Percentiles rank a stretch among this genome's conserved stretches.
Evolutionary conservation across 2,329 filamentous ascomycete genomes (phyloP).

Genomic region (Nigrospora osmanthi): DNA sequence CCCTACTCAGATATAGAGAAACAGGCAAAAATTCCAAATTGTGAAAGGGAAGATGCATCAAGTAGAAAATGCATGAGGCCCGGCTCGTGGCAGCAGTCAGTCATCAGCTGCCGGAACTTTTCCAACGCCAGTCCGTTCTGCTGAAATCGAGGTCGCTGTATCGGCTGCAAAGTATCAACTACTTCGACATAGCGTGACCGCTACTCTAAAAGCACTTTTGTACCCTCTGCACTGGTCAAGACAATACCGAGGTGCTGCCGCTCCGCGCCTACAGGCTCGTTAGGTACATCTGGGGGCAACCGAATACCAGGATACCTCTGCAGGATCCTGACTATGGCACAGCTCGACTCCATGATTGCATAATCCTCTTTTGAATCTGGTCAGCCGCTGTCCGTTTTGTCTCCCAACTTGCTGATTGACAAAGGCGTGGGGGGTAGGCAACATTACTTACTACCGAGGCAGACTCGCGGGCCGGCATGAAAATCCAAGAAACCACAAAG

Average conservation of each 20-base stretch:
- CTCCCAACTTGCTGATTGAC: not conserved
- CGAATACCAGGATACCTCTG: constrained; percentile 12
- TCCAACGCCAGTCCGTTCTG: no score
- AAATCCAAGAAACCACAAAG: constrained; percentile 9
- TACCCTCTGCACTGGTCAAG: constrained; percentile 5
- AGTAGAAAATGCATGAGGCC: no score
- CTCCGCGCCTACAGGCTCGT: constrained; percentile 14
- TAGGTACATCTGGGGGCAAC: constrained; percentile 7
- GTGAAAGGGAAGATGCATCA: no score
- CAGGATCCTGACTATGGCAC: constrained; percentile 10
- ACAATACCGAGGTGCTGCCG: constrained; percentile 11
- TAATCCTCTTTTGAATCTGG: constrained; percentile 12
- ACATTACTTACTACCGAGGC: constrained; percentile 8
- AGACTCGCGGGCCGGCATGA: constrained; percentile 8
- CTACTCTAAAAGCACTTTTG: constrained; percentile 1
- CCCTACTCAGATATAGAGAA: no score
- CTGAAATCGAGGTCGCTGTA: no score
- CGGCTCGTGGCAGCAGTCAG: no score
- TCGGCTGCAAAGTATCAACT: not conserved
- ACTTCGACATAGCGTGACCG: not conserved
- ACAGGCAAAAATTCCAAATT: no score
- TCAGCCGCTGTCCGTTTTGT: constrained; percentile 1
- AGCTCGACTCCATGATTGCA: constrained; percentile 14
- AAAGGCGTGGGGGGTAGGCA: not conserved
- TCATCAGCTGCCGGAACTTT: no score